phyloP scores from a whole-genome alignment of 1,284 basidiomycete species.

The Violaceomyces palustris region DNA sequence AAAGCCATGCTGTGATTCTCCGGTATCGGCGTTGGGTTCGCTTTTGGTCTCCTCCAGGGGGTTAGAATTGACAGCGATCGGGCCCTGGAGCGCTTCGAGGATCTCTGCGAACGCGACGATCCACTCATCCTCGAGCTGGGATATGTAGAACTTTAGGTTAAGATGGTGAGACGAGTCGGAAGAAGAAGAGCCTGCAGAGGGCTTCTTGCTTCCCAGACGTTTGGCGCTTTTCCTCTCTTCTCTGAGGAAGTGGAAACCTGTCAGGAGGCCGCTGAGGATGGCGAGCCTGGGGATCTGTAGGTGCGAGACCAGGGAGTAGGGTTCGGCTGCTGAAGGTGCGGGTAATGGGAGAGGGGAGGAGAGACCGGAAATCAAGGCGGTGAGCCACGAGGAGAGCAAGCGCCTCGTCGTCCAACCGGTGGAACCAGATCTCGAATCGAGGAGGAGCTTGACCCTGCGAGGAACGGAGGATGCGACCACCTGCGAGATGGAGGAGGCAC shows the following conservation, averaged over 20 bases:
- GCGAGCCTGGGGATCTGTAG: conserved; percentile 37
- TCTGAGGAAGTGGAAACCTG: conserved; percentile 34
- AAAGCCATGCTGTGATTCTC: no score
- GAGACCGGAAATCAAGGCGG: conserved; percentile 20
- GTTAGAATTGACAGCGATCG: no score
- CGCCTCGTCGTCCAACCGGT: conserved; percentile 28
- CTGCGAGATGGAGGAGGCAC: conserved; percentile 26
- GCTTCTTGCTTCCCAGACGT: conserved; percentile 1
- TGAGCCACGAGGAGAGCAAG: conserved; percentile 30
- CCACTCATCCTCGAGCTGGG: conserved; percentile 33
- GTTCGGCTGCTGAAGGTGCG: no score
- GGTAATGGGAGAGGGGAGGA: no score
- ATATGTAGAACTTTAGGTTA: no score
- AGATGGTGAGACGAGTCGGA: no score
- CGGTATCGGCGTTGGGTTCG: no score
- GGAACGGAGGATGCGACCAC: conserved; percentile 35
- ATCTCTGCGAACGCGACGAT: conserved; percentile 36
- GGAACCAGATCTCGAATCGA: conserved; percentile 15
- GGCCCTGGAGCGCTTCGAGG: conserved; percentile 19
- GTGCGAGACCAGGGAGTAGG: no score
- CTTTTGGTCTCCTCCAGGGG: no score
- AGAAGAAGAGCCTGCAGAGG: no score
- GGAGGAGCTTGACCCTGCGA: conserved; percentile 35
- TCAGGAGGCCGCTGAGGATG: conserved; percentile 40
- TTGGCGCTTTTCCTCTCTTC: conserved; percentile 29